Base-by-base conservation (phyloP, 176 grass and related monocot genomes). In the Oryza longistaminata region DNA sequence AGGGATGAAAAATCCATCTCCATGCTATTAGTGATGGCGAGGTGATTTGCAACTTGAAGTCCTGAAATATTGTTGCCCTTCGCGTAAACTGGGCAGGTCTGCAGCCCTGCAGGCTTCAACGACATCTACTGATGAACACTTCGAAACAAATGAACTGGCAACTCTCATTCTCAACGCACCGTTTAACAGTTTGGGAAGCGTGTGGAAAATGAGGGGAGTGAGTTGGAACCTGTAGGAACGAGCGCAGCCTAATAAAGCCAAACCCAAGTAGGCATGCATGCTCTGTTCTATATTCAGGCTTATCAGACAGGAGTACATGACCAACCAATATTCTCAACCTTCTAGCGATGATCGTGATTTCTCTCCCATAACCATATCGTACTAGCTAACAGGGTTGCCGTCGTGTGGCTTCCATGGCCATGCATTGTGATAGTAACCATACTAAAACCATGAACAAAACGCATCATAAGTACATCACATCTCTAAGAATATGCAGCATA, bases 351-450 rank as follows among this genome's bases (percentile, higher is more conserved):
- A 75, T 33, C n/a, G 33, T 34, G 70, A 87, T 43, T 46, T 73
- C 42, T 66, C 76, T 40, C 52, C 22, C 16, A 53, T n/a, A 66
- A 50, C 61, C 48, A 6, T 66, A 13, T 31, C 29, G 29, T 31
- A 31, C 29, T 2, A 31, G 31, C 68, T 31, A 37, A 11, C 48
- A 64, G 21, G 46, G 27, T 72, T 11, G 21, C 58, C 43, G 14
- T n/a, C 62, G n/a, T 19, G 53, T 42, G 15, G 27, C 11, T 65
- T 40, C 26, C 44, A 68, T 73, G 46, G 14, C 46, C 25, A 21
- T 55, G 37, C 10, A 60, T 60, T 48, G 53, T 70, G 64, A 76
- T 76, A 62, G 16, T 14, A 53, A 68, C 53, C 10, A 80, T 83
- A 71, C 21, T 64, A 40, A 80, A 40, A 39, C 11, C 15, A 48